phyloP scores from a whole-genome alignment of 2,329 filamentous ascomycete genomes.

The Nemania serpens region DNA sequence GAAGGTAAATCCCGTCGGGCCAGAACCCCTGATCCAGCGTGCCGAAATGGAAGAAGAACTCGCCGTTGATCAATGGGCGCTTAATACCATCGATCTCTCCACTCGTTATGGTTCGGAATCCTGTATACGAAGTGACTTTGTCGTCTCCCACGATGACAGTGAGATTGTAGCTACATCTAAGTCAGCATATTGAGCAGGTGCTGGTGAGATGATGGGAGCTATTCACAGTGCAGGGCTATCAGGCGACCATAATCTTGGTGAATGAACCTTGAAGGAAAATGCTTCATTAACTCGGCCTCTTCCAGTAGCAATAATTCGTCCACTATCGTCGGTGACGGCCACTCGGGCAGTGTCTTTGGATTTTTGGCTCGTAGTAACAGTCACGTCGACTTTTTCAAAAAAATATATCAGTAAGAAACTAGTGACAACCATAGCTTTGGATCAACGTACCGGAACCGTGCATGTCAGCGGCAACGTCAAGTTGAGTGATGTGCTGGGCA shows the following conservation, averaged over 20 bases:
- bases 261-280: constrained; percentile 60
- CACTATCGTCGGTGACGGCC: constrained; percentile 43
- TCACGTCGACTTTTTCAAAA: constrained; percentile 54
- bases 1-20: constrained; percentile 70
- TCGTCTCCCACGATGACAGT: constrained; percentile 59
- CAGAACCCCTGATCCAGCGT: constrained; percentile 74
- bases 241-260: constrained; percentile 67
- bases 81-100: constrained; percentile 62
- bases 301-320: constrained; percentile 49
- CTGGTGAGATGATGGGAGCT: neutral
- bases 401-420: neutral
- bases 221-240: constrained; percentile 64
- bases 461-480: constrained; percentile 64
- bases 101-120: constrained; percentile 66
- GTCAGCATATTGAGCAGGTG: neutral
- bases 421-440: neutral
- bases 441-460: constrained; percentile 52
- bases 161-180: constrained; percentile 54
- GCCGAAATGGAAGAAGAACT: constrained; percentile 70
- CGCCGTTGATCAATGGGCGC: constrained; percentile 69
- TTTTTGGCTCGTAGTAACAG: constrained; percentile 50
- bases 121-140: constrained; percentile 66
- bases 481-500: constrained; percentile 57
- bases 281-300: constrained; percentile 52
- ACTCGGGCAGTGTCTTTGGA: constrained; percentile 39